These are phyloP conservation scores for Colletotrichum sp. DNA, from an alignment of 2,329 filamentous ascomycete genomes.

Conservation along the genomic window DNA sequence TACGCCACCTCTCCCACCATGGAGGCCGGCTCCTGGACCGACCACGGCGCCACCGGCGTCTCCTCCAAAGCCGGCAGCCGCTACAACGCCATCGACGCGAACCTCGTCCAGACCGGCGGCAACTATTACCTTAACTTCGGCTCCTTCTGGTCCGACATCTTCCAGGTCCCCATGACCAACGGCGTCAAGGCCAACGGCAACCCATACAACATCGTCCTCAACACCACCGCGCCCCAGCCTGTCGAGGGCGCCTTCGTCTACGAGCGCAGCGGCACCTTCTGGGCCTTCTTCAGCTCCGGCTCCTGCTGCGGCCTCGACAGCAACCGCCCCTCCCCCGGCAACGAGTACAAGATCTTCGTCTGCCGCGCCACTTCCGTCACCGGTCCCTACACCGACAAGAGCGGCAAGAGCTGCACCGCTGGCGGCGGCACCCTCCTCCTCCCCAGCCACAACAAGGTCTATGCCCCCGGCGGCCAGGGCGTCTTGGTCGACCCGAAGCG, in stretches of 20 bases:
- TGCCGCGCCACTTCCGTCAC: slow-evolving; percentile 60
- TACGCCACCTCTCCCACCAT: slow-evolving; percentile 48
- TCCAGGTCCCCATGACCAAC: slow-evolving; percentile 56
- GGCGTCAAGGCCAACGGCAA: slow-evolving; percentile 29
- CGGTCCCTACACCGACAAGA: slow-evolving; percentile 61
- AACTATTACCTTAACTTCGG: slow-evolving; percentile 64
- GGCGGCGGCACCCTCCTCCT: slow-evolving; percentile 68
- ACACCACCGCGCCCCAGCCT: slow-evolving; percentile 53
- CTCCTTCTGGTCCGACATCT: slow-evolving; percentile 71
- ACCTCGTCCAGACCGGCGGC: slow-evolving; percentile 46
- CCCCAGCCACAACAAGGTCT: slow-evolving; percentile 62
- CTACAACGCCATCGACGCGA: slow-evolving; percentile 67
- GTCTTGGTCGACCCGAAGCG: slow-evolving; percentile 35
- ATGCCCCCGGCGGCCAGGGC: slow-evolving; percentile 68
- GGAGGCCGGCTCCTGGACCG: slow-evolving; percentile 62
- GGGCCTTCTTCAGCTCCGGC: slow-evolving; percentile 67
- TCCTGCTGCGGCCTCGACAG: slow-evolving; percentile 65
- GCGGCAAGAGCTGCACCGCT: slow-evolving; percentile 55
- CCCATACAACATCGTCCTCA: slow-evolving; percentile 55
- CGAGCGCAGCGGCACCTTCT: slow-evolving; percentile 61
- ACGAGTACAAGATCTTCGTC: slow-evolving; percentile 70
- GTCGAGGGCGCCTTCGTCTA: slow-evolving; percentile 63
- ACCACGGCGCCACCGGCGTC: slow-evolving; percentile 60
- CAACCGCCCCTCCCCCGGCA: slow-evolving; percentile 53
- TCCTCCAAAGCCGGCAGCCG: slow-evolving; percentile 40